Evolutionary conservation across 140 eudicot species (phyloP).

Genomic region (Erigeron philadelphicus): DNA sequence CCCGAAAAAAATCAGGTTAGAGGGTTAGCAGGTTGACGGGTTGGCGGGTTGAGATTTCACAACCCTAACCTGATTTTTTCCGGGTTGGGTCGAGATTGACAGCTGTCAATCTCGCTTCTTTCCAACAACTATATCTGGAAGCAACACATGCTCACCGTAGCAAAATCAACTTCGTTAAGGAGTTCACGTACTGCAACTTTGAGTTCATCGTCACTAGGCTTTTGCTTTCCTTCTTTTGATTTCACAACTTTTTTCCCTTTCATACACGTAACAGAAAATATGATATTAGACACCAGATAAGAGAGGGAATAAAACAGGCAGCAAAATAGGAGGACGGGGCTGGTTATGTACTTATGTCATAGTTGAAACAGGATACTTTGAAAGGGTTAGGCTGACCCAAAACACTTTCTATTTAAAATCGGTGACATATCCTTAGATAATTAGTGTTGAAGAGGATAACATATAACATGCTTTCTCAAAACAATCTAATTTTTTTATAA

Average conservation of each 20-base stretch:
- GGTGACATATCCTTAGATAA: background rate
- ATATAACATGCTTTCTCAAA: background rate
- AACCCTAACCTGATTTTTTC: too few species aligned
- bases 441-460: background rate
- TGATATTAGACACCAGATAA: slow-evolving; percentile 1
- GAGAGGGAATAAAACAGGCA: background rate
- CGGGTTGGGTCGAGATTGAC: too few species aligned
- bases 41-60: too few species aligned
- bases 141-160: slow-evolving; percentile 52
- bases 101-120: background rate
- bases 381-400: too few species aligned
- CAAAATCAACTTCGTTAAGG: slow-evolving; percentile 81
- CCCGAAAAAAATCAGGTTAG: too few species aligned
- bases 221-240: slow-evolving; percentile 47
- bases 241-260: slow-evolving; percentile 61
- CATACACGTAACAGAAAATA: slow-evolving; percentile 8
- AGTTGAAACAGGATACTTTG: too few species aligned
- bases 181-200: slow-evolving; percentile 53
- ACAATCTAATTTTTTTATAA: background rate
- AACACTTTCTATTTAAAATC: too few species aligned
- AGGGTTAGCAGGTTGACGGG: too few species aligned
- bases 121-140: background rate
- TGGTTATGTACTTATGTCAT: too few species aligned
- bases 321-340: background rate
- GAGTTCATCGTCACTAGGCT: slow-evolving; percentile 74